A percentile compares a stretch with the other conserved stretches of the same genome.
phyloP scores from a whole-genome alignment of 768 basidiomycete species.

The Glaciozyma martinii region DNA sequence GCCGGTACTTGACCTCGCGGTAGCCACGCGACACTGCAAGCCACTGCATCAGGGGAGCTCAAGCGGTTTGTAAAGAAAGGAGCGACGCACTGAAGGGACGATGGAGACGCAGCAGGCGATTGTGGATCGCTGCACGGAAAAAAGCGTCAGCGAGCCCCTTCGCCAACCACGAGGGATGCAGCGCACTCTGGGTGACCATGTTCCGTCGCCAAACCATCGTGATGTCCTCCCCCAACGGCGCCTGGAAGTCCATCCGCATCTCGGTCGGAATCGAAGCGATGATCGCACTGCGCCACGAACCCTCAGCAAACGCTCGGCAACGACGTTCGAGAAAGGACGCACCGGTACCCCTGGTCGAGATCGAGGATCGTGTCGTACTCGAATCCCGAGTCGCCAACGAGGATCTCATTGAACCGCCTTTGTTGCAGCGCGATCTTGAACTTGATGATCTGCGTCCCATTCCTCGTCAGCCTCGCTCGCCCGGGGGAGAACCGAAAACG shows the following conservation, averaged over 20 bases:
- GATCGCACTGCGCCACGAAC: neutral
- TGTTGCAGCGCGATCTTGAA: slow-evolving; percentile 7
- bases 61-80: too few species aligned
- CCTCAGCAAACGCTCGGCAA: too few species aligned
- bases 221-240: slow-evolving; percentile 12
- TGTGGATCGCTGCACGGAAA: neutral
- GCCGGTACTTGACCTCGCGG: neutral
- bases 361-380: slow-evolving; percentile 5
- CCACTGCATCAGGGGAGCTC: too few species aligned
- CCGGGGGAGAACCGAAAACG: neutral
- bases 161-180: neutral
- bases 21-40: neutral
- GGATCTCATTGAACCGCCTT: slow-evolving; percentile 6
- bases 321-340: neutral
- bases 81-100: slow-evolving; percentile 9
- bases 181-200: slow-evolving; percentile 3
- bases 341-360: slow-evolving; percentile 7
- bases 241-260: neutral
- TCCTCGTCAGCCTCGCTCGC: neutral
- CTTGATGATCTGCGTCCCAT: neutral
- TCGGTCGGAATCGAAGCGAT: slow-evolving; percentile 2
- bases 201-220: slow-evolving; percentile 2
- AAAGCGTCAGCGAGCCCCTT: neutral
- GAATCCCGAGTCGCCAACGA: neutral
- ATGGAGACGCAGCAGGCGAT: slow-evolving; percentile 11